Evolutionary conservation across 768 basidiomycete species (phyloP).

Genomic region (Panellus pusillus): DNA sequence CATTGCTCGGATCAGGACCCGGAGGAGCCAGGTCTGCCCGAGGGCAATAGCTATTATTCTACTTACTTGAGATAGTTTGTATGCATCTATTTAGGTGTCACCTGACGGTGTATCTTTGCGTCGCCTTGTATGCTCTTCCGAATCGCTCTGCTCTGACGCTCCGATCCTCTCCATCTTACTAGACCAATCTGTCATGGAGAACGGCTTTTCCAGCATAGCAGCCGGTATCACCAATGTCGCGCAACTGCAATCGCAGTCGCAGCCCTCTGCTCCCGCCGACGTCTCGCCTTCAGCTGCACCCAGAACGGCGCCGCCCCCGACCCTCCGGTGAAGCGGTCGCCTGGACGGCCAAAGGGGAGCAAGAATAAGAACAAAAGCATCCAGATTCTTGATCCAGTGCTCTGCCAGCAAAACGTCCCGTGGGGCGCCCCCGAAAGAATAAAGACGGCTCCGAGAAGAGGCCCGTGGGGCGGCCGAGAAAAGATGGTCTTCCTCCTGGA

Average conservation of each 20-base stretch:
- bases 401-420: constrained; percentile 57
- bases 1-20: too few species aligned
- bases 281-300: neutral
- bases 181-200: too few species aligned
- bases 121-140: too few species aligned
- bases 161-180: too few species aligned
- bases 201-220: constrained; percentile 12
- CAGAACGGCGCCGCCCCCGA: neutral
- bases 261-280: neutral
- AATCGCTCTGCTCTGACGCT: too few species aligned
- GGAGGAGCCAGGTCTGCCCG: too few species aligned
- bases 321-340: constrained; percentile 2
- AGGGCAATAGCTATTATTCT: too few species aligned
- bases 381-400: neutral
- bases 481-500: constrained; percentile 80
- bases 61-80: too few species aligned
- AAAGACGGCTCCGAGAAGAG: constrained; percentile 50
- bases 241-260: neutral
- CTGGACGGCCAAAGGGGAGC: constrained; percentile 17
- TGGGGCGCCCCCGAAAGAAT: constrained; percentile 79
- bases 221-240: constrained; percentile 9
- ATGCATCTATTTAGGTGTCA: too few species aligned
- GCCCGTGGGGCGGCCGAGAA: constrained; percentile 78
- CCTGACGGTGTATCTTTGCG: too few species aligned
- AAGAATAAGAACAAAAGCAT: constrained; percentile 17